Percentiles rank a stretch among this genome's conserved stretches.
These are phyloP conservation scores for Aspergillus hortae DNA, from an alignment of 2,329 filamentous ascomycete species.

Conservation along the genomic window DNA sequence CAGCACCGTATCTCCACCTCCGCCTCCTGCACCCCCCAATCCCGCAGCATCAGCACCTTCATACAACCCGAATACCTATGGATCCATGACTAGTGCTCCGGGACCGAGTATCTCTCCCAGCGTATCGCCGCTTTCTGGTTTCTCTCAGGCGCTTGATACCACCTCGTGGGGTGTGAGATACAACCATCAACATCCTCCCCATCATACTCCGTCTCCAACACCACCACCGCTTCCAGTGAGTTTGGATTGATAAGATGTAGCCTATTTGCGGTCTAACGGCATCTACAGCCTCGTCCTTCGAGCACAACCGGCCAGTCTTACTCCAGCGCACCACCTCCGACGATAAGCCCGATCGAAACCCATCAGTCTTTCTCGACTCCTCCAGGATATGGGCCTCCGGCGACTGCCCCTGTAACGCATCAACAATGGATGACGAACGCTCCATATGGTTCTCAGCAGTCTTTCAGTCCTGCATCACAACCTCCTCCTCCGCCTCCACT, in stretches of 20 bases:
- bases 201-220: slow-evolving; percentile 23
- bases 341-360: slow-evolving; percentile 12
- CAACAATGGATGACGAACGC: slow-evolving; percentile 20
- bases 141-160: slow-evolving; percentile 24
- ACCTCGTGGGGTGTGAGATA: slow-evolving; percentile 44
- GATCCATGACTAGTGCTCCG: slow-evolving; percentile 27
- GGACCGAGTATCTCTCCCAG: slow-evolving; percentile 5
- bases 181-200: slow-evolving; percentile 28
- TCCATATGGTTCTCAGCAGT: slow-evolving; percentile 21
- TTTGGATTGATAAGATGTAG: slow-evolving; percentile 1
- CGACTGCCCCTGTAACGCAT: slow-evolving; percentile 7
- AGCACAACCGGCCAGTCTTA: slow-evolving; percentile 23
- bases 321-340: slow-evolving; percentile 17
- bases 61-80: slow-evolving; percentile 36
- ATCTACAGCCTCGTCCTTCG: slow-evolving; percentile 33
- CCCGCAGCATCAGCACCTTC: slow-evolving; percentile 18
- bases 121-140: slow-evolving; percentile 16
- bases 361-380: slow-evolving; percentile 16
- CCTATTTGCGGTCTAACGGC: slow-evolving; percentile 7
- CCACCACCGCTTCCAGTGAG: slow-evolving; percentile 40
- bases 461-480: slow-evolving; percentile 22
- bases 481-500: slow-evolving; percentile 38
- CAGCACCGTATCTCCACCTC: slow-evolving; percentile 16
- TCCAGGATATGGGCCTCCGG: slow-evolving; percentile 16
- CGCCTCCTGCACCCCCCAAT: slow-evolving; percentile 20